Evolutionary conservation across 2,329 filamentous ascomycete species (phyloP), one percentile per base, ranked within the genome.

Genomic region (Laburnicola sp.): DNA sequence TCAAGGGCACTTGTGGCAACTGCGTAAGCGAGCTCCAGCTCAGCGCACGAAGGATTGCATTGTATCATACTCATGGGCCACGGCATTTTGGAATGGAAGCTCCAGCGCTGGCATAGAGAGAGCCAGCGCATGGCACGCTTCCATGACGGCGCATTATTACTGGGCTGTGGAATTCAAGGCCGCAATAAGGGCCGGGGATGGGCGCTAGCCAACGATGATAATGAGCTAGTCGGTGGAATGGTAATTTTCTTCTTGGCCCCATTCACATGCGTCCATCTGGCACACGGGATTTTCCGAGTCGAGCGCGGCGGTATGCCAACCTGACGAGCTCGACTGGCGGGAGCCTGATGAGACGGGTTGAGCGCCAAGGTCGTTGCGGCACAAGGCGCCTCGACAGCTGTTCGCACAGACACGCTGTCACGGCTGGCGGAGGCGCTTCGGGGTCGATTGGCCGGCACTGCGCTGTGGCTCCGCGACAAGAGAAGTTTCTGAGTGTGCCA

Each of bases 181-280:
- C 47, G 51, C 46, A 57, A 54, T 55, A 49, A 48, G 42, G 50
- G 39, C 49, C 38, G 23, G 50, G 49, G 43, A 45, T 36, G 8
- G 45, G 42, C 27, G 22, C 35, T 53, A 56, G 53, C 63, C 59
- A 66, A 66, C 64, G 52, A 57, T 35, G 48, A 52, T 41, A 39
- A 32, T 27, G 34, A 51, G 38, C 56, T 51, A 59, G 60, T 54
- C 39, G 53, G 52, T 53, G 49, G 60, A 57, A 58, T 59, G 45
- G 60, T 59, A 65, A 65, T 65, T 57, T 63, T 53, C 51, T 60
- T 61, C 54, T 55, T 57, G 16, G 50, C 48, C 55, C 44, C 30
- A 39, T 45, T 45, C 41, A 39, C 43, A 40, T 50, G 39, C 55
- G 23, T 21, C 39, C 28, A 44, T 39, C 28, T 32, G 51, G 37